Conservation (phyloP, 345 rosid genomes). For the Pseudoturritis turrita region DNA sequence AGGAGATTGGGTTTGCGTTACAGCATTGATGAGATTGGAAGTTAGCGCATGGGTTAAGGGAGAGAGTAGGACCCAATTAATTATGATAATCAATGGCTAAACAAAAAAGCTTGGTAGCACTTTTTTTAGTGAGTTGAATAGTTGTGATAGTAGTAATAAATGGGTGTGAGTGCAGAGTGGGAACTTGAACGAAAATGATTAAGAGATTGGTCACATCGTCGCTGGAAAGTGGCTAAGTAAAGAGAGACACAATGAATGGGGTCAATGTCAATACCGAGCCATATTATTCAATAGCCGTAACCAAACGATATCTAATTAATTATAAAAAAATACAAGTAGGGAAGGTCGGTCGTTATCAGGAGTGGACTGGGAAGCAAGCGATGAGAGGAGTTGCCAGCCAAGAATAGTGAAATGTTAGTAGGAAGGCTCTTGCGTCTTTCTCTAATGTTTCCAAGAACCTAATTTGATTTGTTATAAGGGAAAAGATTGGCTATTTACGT, state of each 20-base stretch:
- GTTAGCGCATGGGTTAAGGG: conserved; percentile 13
- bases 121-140: conserved; percentile 3
- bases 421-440: conserved; percentile 17
- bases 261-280: conserved; percentile 14
- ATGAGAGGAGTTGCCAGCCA: conserved; percentile 7
- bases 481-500: neutral
- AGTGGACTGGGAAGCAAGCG: conserved; percentile 16
- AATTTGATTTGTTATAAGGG: neutral
- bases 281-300: conserved; percentile 10
- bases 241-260: conserved; percentile 14
- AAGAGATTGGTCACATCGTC: conserved; percentile 12
- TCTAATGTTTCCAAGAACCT: neutral
- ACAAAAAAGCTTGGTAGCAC: neutral
- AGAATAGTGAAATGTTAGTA: conserved; percentile 1
- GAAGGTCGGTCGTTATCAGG: conserved; percentile 2
- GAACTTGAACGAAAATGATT: conserved; percentile 19
- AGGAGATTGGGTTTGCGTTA: conserved; percentile 19
- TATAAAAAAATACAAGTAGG: neutral
- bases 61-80: conserved; percentile 11
- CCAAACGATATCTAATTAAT: neutral
- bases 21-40: conserved; percentile 31
- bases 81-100: neutral
- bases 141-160: neutral
- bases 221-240: conserved; percentile 17
- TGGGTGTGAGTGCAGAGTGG: conserved; percentile 26